Base-by-base conservation (phyloP, 805 yeast genomes). In the Nakazawaea laoshanensis region DNA sequence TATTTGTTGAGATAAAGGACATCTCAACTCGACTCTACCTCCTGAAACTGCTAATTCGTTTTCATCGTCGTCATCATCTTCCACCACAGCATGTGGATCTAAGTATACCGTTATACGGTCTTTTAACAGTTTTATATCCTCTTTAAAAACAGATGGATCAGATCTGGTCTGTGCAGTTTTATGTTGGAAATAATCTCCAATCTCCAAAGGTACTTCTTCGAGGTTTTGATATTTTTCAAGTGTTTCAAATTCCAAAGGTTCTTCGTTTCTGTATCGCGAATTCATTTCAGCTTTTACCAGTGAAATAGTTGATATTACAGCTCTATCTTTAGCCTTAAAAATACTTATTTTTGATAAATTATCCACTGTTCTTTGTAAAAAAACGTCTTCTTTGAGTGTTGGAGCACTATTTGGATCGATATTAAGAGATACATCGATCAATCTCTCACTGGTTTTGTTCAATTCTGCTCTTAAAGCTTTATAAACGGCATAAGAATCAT, bases 21-120 rank as follows among this genome's bases (percentile, higher is more conserved):
- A 86, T 17, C 61, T 65, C 37, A 83, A 48, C 29, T 77, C 74
- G n/a, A 83, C 59, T 23, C 57, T 69, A 24, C 92, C 92, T 36
- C 92, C 94, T 7, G 71, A 74, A 5, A 82, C 67, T 26, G 65
- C 70, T 20, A 82, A 29, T 15, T 78, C 89, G 15, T 77, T 84
- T 24, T 70, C 77, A 10, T 63, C 75, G 9, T 47, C 53, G 1
- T 49, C 55, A 5, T 53, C 62, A 11, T 61, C 67, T 11, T 41
- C 38, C 7, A 36, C 19, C 17, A 36, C 39, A 2, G 22, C 23
- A 24, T 17, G 28, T 3, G 39, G 39, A 24, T 30, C 32, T 4
- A 31, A 19, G 19, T 36, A 36, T 8, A 36, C 27, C 4, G 31
- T 8, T 3, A 30, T 8, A 9, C n/a, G 19, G 17, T 35, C 32